These are phyloP conservation scores for Recurvomyces mirabilis DNA, from an alignment of 495 filamentous ascomycete species.

Conservation along the genomic window DNA sequence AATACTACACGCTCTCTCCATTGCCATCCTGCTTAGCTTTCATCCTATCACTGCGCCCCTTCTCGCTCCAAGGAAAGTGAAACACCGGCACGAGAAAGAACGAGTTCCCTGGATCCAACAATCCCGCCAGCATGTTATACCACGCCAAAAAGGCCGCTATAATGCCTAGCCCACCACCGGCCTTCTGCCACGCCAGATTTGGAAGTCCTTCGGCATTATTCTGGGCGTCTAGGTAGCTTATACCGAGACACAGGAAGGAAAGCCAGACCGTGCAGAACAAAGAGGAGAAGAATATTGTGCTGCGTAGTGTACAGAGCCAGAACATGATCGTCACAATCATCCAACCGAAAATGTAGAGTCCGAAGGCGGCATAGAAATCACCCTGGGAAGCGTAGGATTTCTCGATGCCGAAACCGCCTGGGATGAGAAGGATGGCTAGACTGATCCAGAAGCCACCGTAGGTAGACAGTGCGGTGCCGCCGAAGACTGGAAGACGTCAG, in stretches of 20 bases:
- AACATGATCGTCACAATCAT: constrained; percentile 16
- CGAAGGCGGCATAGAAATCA: constrained; percentile 15
- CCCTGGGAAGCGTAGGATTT: background rate
- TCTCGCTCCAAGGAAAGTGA: constrained; percentile 18
- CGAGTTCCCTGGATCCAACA: constrained; percentile 6
- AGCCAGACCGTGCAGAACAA: constrained; percentile 12
- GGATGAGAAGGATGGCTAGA: constrained; percentile 16
- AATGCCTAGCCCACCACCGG: constrained; percentile 17
- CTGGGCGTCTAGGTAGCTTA: constrained; percentile 10
- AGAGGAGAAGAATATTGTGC: constrained; percentile 9
- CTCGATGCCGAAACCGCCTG: constrained; percentile 11
- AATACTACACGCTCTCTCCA: constrained; percentile 2
- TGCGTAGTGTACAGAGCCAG: constrained; percentile 12
- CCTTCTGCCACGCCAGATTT: constrained; percentile 4
- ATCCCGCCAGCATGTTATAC: constrained; percentile 15
- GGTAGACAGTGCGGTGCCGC: constrained; percentile 13
- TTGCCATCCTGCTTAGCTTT: background rate
- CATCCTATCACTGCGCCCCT: constrained; percentile 1
- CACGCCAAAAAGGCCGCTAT: constrained; percentile 17
- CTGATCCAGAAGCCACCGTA: constrained; percentile 22
- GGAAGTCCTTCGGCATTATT: background rate
- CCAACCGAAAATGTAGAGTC: constrained; percentile 15
- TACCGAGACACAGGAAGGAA: constrained; percentile 12
- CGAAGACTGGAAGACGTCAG: constrained; percentile 7
- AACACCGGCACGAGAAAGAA: constrained; percentile 18